Evolutionary conservation across 2,329 filamentous ascomycete species (phyloP).

Genomic region (Plectosphaerella plurivora): DNA sequence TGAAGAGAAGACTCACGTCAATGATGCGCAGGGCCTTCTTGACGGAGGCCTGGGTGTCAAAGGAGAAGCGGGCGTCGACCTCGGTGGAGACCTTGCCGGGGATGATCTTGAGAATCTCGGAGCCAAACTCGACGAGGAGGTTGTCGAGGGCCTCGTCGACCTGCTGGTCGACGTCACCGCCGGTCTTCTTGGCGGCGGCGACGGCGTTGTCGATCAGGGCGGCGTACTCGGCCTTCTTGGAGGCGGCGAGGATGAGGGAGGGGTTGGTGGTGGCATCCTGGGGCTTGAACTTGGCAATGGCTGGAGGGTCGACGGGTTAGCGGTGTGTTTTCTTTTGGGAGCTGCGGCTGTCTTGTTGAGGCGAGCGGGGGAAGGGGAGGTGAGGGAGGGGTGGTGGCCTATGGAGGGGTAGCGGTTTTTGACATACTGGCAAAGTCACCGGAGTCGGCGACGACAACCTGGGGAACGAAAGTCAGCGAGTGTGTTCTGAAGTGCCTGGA

Average conservation of each 20-base stretch:
- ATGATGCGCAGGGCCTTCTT: conserved; percentile 97
- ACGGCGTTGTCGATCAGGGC: conserved; percentile 84
- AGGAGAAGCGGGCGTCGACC: conserved; percentile 94
- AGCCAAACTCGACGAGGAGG: conserved; percentile 96
- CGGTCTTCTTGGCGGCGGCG: conserved; percentile 76
- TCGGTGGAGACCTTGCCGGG: conserved; percentile 99
- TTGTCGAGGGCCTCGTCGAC: conserved; percentile 88
- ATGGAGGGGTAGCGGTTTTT: background rate
- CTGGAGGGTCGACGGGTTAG: conserved; percentile 44
- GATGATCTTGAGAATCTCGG: conserved; percentile 93
- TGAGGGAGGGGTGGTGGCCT: conserved; percentile 1
- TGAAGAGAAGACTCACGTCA: conserved; percentile 54
- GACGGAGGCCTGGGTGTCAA: conserved; percentile 87
- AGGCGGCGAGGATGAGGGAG: conserved; percentile 94
- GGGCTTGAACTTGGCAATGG: conserved; percentile 99
- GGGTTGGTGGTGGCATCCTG: conserved; percentile 99
- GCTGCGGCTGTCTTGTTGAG: conserved; percentile 6
- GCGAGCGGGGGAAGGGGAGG: conserved; percentile 5
- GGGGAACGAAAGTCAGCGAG: conserved; percentile 7
- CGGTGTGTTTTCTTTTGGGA: conserved; percentile 6
- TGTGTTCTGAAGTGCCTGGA: too few relatives aligned
- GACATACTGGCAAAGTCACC: conserved; percentile 77
- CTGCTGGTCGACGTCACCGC: conserved; percentile 68
- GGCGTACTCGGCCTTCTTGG: conserved; percentile 97
- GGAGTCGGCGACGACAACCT: conserved; percentile 96